Conservation (phyloP, 179 eudicot genomes). For the Beta corolliflora region DNA sequence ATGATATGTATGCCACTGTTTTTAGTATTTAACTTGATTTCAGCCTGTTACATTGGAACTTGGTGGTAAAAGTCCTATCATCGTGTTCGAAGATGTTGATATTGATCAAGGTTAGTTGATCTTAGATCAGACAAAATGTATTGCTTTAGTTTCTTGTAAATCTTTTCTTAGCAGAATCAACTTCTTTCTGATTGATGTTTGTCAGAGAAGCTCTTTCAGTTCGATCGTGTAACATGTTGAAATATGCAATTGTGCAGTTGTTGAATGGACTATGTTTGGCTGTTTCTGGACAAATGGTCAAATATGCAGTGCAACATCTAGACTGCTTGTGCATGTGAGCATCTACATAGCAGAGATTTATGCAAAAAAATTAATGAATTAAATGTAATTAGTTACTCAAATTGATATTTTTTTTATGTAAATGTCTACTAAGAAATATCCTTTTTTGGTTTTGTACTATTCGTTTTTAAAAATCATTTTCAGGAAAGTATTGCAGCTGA, state of each 20-base stretch:
- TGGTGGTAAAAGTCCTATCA: constrained; percentile 97
- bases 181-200: background rate
- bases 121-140: background rate
- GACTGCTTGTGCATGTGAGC: constrained; percentile 87
- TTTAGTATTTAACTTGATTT: constrained; percentile 20
- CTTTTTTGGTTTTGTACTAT: background rate
- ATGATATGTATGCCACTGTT: constrained; percentile 12
- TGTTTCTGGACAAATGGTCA: constrained; percentile 99
- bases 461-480: constrained; percentile 1
- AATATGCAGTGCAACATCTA: constrained; percentile 98
- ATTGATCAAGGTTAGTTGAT: constrained; percentile 77
- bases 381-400: background rate
- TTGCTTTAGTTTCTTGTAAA: background rate
- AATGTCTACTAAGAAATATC: background rate
- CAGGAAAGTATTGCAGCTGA: constrained; percentile 89
- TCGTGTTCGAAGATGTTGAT: constrained; percentile 95
- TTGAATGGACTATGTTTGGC: constrained; percentile 93
- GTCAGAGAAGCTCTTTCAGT: background rate
- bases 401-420: background rate
- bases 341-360: background rate
- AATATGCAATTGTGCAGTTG: constrained; percentile 56
- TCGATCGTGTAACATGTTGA: constrained; percentile 8
- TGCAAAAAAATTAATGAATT: constrained; percentile 12
- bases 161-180: background rate
- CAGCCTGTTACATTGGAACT: constrained; percentile 98